These are phyloP conservation scores for Lactarius deliciosus DNA, from an alignment of 768 basidiomycete species.

Conservation along the genomic window DNA sequence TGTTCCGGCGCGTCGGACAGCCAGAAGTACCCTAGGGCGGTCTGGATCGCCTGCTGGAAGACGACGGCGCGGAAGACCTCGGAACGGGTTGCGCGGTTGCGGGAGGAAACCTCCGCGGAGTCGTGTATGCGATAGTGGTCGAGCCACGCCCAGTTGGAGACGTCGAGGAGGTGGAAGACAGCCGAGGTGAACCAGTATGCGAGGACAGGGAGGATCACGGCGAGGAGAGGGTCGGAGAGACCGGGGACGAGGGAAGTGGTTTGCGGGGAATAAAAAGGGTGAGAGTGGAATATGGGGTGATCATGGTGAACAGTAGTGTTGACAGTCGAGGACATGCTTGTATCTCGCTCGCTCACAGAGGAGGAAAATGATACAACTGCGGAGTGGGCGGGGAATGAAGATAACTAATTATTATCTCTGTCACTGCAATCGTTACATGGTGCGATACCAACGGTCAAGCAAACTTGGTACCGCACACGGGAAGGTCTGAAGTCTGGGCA, in stretches of 20 bases:
- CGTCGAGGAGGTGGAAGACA: constrained; percentile 81
- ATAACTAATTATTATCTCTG: neutral
- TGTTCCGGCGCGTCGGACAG: constrained; percentile 44
- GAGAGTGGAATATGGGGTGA: constrained; percentile 6
- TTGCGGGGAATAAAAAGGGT: constrained; percentile 57
- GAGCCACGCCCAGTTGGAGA: constrained; percentile 71
- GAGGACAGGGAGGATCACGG: constrained; percentile 71
- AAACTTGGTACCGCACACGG: no score
- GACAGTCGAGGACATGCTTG: constrained; percentile 5
- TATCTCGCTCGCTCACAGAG: neutral
- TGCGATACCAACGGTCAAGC: no score
- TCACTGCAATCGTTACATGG: no score
- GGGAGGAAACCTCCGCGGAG: constrained; percentile 68
- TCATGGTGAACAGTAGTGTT: neutral
- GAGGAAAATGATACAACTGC: no score
- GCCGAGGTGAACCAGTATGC: constrained; percentile 84
- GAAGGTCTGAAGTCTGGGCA: neutral
- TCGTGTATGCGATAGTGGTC: constrained; percentile 88
- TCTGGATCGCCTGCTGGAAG: constrained; percentile 86
- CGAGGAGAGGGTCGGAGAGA: constrained; percentile 68
- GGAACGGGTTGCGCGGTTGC: constrained; percentile 69
- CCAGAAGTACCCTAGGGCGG: constrained; percentile 67
- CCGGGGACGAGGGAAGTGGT: constrained; percentile 49
- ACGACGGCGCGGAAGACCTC: constrained; percentile 81
- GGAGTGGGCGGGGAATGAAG: neutral